Conservation (phyloP, 305 asterid genomes). For the Fraxinus platypoda region DNA sequence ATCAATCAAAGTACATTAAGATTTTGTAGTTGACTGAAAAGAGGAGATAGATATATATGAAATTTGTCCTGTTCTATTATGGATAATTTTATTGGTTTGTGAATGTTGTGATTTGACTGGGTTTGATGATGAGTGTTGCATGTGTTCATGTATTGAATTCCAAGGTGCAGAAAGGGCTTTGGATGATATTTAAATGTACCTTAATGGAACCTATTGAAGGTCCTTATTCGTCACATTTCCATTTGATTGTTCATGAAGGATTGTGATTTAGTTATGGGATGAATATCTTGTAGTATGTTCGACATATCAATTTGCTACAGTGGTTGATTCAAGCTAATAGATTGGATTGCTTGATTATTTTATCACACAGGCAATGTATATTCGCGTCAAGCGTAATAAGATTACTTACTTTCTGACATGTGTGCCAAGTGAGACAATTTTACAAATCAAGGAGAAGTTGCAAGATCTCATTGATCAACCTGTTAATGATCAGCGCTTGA, state of each 20-base stretch:
- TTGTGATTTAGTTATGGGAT: not conserved
- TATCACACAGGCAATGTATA: constrained; percentile 71
- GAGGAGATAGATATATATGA: not conserved
- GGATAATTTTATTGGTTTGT: not conserved
- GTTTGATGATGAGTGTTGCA: not conserved
- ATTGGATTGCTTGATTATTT: constrained; percentile 14
- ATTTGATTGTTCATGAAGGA: constrained; percentile 6
- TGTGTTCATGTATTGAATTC: not conserved
- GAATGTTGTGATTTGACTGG: not conserved
- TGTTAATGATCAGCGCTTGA: constrained; percentile 63
- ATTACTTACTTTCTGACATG: constrained; percentile 88
- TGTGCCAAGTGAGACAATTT: constrained; percentile 72
- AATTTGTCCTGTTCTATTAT: not conserved
- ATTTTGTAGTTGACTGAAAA: not conserved
- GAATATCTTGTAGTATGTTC: constrained; percentile 2
- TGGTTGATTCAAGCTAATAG: constrained; percentile 6
- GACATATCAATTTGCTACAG: constrained; percentile 5
- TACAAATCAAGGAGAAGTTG: constrained; percentile 83
- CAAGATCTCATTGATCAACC: constrained; percentile 77
- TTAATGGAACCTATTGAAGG: not conserved
- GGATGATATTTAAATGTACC: not conserved
- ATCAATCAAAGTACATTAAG: not conserved
- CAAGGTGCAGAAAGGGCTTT: constrained; percentile 5
- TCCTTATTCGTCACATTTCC: not conserved
- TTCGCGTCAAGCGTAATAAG: constrained; percentile 83